Conservation (phyloP, 768 basidiomycete genomes). For the Boletus huronensis region DNA sequence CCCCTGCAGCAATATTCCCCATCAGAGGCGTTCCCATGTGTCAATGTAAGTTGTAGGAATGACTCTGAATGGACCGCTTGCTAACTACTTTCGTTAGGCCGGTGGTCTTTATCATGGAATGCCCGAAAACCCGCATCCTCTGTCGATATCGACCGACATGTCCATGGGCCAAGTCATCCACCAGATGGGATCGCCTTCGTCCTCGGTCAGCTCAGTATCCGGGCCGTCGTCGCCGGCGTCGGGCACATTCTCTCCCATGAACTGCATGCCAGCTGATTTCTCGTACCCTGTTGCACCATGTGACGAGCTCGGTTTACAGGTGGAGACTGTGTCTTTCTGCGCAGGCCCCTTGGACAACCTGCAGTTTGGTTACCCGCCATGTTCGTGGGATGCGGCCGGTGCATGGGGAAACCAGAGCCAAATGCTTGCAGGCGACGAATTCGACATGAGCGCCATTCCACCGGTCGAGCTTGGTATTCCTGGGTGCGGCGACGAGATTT, state of each 20-base stretch:
- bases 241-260: slow-evolving; percentile 47
- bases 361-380: slow-evolving; percentile 30
- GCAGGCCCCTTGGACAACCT: slow-evolving; percentile 23
- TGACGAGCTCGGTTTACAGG: slow-evolving; percentile 13
- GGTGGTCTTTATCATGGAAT: slow-evolving; percentile 50
- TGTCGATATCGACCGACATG: slow-evolving; percentile 40
- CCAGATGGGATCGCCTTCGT: slow-evolving; percentile 49
- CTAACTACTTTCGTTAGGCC: slow-evolving; percentile 32
- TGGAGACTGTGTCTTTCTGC: slow-evolving; percentile 14
- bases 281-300: slow-evolving; percentile 20
- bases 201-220: slow-evolving; percentile 45
- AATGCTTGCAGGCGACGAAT: slow-evolving; percentile 56
- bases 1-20: slow-evolving; percentile 38
- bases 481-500: slow-evolving; percentile 37
- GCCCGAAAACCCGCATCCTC: slow-evolving; percentile 42
- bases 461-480: slow-evolving; percentile 58
- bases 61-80: slow-evolving; percentile 4
- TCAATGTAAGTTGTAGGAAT: slow-evolving; percentile 39
- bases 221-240: slow-evolving; percentile 50
- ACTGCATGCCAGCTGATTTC: slow-evolving; percentile 18
- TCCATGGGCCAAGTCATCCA: slow-evolving; percentile 39
- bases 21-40: slow-evolving; percentile 25
- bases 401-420: slow-evolving; percentile 36
- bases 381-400: slow-evolving; percentile 31
- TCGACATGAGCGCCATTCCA: slow-evolving; percentile 62